A percentile compares a stretch with the other conserved stretches of the same genome.
Evolutionary conservation across 805 yeast genomes (phyloP).

Genomic region (Maudiozyma serrabonitensis): DNA sequence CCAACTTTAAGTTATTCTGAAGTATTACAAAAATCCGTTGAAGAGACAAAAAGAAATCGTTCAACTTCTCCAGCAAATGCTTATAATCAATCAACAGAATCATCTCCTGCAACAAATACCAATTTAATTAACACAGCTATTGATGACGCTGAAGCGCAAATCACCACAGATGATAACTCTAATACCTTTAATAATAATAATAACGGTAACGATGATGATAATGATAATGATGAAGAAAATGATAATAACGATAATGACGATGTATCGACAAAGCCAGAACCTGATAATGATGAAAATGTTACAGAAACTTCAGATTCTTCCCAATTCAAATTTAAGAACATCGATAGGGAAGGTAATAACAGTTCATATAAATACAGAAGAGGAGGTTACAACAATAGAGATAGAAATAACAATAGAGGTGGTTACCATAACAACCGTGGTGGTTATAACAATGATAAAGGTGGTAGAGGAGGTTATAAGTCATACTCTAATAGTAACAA

Average conservation of each 20-base stretch:
- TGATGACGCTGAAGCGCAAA: neutral
- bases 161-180: neutral
- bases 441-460: neutral
- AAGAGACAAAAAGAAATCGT: slow-evolving; percentile 12
- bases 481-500: neutral
- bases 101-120: neutral
- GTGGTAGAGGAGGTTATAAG: neutral
- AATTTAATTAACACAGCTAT: neutral
- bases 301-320: neutral
- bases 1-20: slow-evolving; percentile 20
- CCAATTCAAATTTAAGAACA: neutral
- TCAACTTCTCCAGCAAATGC: neutral
- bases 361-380: neutral
- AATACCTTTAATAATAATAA: neutral
- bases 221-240: slow-evolving; percentile 26
- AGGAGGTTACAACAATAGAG: slow-evolving; percentile 7
- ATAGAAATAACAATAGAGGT: slow-evolving; percentile 7
- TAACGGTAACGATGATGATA: too few species aligned
- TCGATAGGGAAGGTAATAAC: neutral
- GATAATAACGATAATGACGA: slow-evolving; percentile 54
- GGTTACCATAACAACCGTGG: slow-evolving; percentile 1
- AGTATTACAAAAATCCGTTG: slow-evolving; percentile 19
- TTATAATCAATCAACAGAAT: neutral
- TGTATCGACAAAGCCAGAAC: slow-evolving; percentile 63
- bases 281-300: slow-evolving; percentile 30